A percentile compares a stretch with the other conserved stretches of the same genome.
These are phyloP conservation scores for Psilocybe mexicana DNA, from an alignment of 1,284 basidiomycete species.

Conservation along the genomic window DNA sequence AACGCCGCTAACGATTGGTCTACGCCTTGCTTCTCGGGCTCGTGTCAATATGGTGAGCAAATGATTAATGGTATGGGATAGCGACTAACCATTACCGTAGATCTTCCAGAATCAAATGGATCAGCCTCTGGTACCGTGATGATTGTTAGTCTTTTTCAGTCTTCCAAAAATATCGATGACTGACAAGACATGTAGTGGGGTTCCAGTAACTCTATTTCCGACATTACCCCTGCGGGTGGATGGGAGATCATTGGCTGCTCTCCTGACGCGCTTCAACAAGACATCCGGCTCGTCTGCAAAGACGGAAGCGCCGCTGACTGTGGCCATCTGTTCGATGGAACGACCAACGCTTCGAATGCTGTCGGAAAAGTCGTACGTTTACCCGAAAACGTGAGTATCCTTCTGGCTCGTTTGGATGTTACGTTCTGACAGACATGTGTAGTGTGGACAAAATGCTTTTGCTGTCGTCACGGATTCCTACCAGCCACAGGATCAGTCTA, in stretches of 20 bases:
- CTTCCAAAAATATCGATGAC: neutral
- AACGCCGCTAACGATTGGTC: constrained; percentile 44
- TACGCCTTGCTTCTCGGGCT: constrained; percentile 40
- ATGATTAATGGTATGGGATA: neutral
- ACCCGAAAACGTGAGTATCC: constrained; percentile 44
- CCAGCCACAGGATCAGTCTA: constrained; percentile 41
- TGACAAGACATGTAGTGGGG: constrained; percentile 37
- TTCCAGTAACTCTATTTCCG: constrained; percentile 43
- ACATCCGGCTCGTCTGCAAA: constrained; percentile 50
- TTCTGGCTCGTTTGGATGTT: neutral
- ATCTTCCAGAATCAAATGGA: constrained; percentile 17
- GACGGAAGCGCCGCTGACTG: constrained; percentile 34
- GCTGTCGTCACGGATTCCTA: constrained; percentile 48
- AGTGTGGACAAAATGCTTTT: constrained; percentile 53
- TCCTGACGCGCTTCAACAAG: constrained; percentile 38
- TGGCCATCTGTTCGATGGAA: constrained; percentile 40
- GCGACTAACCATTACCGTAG: neutral
- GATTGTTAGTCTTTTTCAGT: constrained; percentile 33
- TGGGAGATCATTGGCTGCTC: constrained; percentile 53
- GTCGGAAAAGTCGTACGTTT: constrained; percentile 52
- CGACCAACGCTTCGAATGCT: constrained; percentile 35
- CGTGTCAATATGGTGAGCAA: constrained; percentile 38
- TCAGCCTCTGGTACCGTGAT: constrained; percentile 30
- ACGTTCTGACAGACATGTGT: neutral
- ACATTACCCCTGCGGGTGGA: constrained; percentile 53